Conservation (phyloP, 257 asterid species). For the Ajuga chamaepitys region DNA sequence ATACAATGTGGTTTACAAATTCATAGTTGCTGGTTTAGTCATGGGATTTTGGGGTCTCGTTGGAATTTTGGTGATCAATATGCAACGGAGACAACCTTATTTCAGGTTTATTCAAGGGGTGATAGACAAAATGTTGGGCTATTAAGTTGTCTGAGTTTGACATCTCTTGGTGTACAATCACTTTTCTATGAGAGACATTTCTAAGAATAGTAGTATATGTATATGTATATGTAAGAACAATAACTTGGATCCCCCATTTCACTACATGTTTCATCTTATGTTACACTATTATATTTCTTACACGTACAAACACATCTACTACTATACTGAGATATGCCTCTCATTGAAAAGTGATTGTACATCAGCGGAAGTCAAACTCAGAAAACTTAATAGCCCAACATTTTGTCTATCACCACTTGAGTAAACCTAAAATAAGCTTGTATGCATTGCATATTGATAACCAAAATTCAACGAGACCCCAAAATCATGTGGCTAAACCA, state of each 20-base stretch:
- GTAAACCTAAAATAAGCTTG: not conserved
- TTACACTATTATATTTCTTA: no score
- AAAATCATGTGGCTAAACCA: conserved; percentile 12
- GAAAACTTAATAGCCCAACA: not conserved
- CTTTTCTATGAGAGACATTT: no score
- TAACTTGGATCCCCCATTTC: no score
- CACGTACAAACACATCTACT: no score
- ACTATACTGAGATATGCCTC: no score
- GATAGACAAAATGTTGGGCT: not conserved
- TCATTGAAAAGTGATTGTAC: no score
- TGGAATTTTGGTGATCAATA: not conserved
- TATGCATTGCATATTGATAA: not conserved
- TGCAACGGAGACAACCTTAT: not conserved
- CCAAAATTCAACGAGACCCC: not conserved
- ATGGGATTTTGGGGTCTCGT: not conserved
- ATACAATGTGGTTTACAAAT: not conserved
- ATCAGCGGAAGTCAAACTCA: no score
- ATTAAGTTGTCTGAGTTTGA: no score
- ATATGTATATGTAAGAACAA: no score
- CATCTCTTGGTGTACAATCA: no score
- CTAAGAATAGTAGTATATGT: no score
- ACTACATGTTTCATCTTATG: no score
- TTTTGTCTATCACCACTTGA: not conserved
- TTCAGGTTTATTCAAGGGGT: not conserved
- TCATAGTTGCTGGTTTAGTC: conserved; percentile 1